phyloP scores from a whole-genome alignment of 2,329 filamentous ascomycete genomes.

The Paracoccidioides lutzii region DNA sequence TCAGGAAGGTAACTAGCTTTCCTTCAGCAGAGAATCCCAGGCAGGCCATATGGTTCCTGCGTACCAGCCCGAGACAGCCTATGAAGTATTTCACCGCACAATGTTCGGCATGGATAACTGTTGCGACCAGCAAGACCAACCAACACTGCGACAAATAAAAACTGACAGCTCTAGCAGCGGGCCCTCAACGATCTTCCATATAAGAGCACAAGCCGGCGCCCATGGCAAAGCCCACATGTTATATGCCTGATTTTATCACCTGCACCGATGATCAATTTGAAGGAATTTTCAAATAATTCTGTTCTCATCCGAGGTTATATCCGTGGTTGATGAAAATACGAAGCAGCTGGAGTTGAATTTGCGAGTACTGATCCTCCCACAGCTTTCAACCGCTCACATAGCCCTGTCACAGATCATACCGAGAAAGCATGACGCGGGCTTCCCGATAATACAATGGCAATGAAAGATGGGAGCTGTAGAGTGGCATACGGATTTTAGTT shows the following conservation, averaged over 20 bases:
- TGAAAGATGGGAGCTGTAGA: slow-evolving; percentile 20
- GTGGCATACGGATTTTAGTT: slow-evolving; percentile 38
- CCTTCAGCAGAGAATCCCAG: slow-evolving; percentile 29
- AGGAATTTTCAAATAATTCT: slow-evolving; percentile 32
- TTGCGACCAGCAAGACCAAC: slow-evolving; percentile 44
- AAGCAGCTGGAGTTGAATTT: too few species aligned
- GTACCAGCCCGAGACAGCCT: slow-evolving; percentile 44
- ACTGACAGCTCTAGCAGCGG: slow-evolving; percentile 3
- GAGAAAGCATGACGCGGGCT: too few species aligned
- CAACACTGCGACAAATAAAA: slow-evolving; percentile 23
- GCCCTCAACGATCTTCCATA: not conserved
- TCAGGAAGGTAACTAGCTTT: slow-evolving; percentile 29
- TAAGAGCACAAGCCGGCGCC: slow-evolving; percentile 17
- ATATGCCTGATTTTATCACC: slow-evolving; percentile 27
- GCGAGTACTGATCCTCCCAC: too few species aligned
- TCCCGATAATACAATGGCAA: too few species aligned
- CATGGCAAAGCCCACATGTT: slow-evolving; percentile 5
- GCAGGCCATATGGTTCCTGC: slow-evolving; percentile 31
- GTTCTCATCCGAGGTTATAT: slow-evolving; percentile 37
- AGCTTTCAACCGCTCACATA: too few species aligned
- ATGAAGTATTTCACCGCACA: slow-evolving; percentile 41
- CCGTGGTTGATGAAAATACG: slow-evolving; percentile 21
- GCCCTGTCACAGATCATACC: too few species aligned
- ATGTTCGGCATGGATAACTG: slow-evolving; percentile 39
- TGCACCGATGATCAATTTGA: slow-evolving; percentile 35